A percentile compares a stretch with the other conserved stretches of the same genome.
These are phyloP conservation scores for Aspergillus ochraceus DNA, from an alignment of 2,329 filamentous ascomycete species.

Conservation along the genomic window DNA sequence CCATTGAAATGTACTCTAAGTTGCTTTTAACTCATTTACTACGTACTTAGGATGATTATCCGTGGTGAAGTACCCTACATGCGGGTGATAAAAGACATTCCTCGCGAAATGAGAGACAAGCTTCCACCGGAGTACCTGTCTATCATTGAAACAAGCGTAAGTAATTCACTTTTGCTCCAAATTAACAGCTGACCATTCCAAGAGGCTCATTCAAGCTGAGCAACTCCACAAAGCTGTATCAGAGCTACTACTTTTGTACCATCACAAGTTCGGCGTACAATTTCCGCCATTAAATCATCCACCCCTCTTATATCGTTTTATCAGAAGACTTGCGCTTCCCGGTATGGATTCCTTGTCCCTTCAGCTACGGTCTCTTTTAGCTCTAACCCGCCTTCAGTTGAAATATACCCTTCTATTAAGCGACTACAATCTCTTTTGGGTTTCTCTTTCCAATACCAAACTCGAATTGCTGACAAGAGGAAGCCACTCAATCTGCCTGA, in stretches of 20 bases:
- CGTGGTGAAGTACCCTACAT: constrained; percentile 77
- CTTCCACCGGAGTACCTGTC: constrained; percentile 43
- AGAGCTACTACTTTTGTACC: constrained; percentile 63
- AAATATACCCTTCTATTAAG: constrained; percentile 54
- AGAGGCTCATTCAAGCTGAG: constrained; percentile 47
- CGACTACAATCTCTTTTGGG: constrained; percentile 56
- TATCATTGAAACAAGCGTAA: constrained; percentile 42
- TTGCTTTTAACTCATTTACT: constrained; percentile 1
- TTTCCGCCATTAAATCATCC: constrained; percentile 73
- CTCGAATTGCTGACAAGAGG: constrained; percentile 38
- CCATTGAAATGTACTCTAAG: not conserved
- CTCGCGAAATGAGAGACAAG: constrained; percentile 45
- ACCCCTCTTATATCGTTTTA: constrained; percentile 67
- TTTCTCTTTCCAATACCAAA: constrained; percentile 58
- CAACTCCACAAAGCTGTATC: constrained; percentile 66
- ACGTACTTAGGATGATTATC: constrained; percentile 36
- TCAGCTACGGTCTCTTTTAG: not conserved
- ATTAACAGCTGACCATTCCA: constrained; percentile 2
- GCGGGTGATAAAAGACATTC: constrained; percentile 54
- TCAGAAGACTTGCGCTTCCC: constrained; percentile 73
- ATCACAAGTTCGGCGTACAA: constrained; percentile 65
- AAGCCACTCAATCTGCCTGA: constrained; percentile 66
- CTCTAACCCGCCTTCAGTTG: constrained; percentile 23
- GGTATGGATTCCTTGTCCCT: constrained; percentile 48
- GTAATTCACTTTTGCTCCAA: not conserved